Conservation (phyloP, 805 yeast species). For the Starmera caribaea region DNA sequence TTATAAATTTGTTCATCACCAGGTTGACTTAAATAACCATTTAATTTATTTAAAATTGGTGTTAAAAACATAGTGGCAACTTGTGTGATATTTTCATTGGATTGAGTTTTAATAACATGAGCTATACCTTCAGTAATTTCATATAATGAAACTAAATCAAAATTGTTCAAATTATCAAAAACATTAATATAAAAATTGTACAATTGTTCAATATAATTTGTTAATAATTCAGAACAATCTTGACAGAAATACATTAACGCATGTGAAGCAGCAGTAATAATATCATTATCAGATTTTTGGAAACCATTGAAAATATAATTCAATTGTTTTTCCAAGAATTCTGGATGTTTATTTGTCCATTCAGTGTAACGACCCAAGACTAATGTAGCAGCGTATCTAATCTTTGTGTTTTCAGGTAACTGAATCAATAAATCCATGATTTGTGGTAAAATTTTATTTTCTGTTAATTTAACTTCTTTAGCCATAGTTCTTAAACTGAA, state of each 20-base stretch:
- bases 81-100: constrained; percentile 40
- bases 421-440: constrained; percentile 60
- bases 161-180: constrained; percentile 28
- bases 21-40: constrained; percentile 13
- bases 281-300: constrained; percentile 27
- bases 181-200: constrained; percentile 60
- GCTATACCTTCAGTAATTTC: constrained; percentile 89
- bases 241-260: constrained; percentile 92
- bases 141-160: constrained; percentile 61
- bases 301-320: constrained; percentile 79
- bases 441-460: constrained; percentile 60
- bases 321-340: constrained; percentile 70
- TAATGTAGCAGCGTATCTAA: constrained; percentile 86
- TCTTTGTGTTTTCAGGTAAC: constrained; percentile 76
- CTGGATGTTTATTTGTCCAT: constrained; percentile 87
- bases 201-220: constrained; percentile 64
- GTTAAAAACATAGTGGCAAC: constrained; percentile 54
- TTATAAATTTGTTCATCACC: constrained; percentile 28
- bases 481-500: constrained; percentile 94
- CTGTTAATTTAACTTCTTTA: constrained; percentile 65
- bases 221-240: constrained; percentile 68
- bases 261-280: constrained; percentile 80
- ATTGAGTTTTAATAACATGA: constrained; percentile 61
- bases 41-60: constrained; percentile 47
- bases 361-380: constrained; percentile 94